phyloP scores from a whole-genome alignment of 257 asterid genomes.

The Lavandula angustifolia region DNA sequence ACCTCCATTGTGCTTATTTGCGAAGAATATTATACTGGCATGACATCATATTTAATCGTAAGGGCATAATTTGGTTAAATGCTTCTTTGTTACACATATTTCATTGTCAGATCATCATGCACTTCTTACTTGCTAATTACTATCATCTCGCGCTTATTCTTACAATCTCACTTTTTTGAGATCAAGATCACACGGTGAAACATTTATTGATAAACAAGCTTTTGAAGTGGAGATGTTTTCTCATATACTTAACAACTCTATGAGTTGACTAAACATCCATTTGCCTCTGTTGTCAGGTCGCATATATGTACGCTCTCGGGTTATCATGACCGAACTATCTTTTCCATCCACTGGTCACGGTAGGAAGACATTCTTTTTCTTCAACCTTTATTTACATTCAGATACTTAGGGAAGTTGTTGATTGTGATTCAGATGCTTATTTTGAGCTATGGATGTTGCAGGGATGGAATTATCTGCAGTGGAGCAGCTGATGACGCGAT shows the following conservation, averaged over 20 bases:
- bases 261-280: conserved; percentile 28
- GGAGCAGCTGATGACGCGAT: conserved; percentile 97
- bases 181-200: too few species aligned
- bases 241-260: conserved; percentile 12
- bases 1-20: too few species aligned
- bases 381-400: neutral
- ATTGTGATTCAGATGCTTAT: neutral
- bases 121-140: conserved; percentile 5
- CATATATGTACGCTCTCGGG: conserved; percentile 83
- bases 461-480: conserved; percentile 79
- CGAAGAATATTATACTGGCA: neutral
- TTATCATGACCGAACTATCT: conserved; percentile 88
- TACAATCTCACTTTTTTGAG: too few species aligned
- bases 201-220: conserved; percentile 10
- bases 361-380: conserved; percentile 30
- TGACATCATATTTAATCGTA: conserved; percentile 17
- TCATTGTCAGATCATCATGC: neutral
- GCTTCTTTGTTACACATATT: neutral
- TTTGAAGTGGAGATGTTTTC: neutral
- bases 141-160: neutral
- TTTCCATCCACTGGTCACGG: conserved; percentile 95
- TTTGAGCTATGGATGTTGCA: conserved; percentile 35
- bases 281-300: conserved; percentile 55
- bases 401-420: too few species aligned
- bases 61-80: neutral